Evolutionary conservation across 495 filamentous ascomycete genomes (phyloP), one percentile per base, ranked within the genome.

Genomic region (Recurvomyces mirabilis): DNA sequence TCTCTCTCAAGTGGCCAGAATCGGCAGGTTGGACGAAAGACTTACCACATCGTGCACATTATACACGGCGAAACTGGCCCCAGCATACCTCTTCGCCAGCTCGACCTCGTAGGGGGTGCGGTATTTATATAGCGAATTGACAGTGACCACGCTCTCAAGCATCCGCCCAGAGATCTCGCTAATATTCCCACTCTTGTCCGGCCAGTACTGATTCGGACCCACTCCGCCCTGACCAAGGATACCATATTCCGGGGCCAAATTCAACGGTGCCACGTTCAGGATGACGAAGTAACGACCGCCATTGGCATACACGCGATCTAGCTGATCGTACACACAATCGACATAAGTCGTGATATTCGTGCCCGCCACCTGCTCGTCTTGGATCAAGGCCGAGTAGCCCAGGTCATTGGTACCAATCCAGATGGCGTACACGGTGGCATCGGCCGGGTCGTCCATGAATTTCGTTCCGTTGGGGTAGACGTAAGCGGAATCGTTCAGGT

Each of bases 341-440:
- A 77, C 65, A 55, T 76, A 84, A 55, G 78, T 71, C 13, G 64
- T 60, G 36, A 84, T 66, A 2, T 72, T 78, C 31, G 69, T 77
- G 1, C 70, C 72, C 0, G 66, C 30, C 18, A 71, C 56, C 56
- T 82, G 74, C 29, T 67, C 68, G 57, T 82, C 78, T 15, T 70
- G 72, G 20, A 86, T 55, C 55, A 85, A 78, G 19, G 67, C 77
- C 34, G 67, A 56, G 41, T 60, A 67, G 26, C 81, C 81, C 10
- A 88, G 65, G 54, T 88, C 82, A 53, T 86, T 87, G 40, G 81
- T 84, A 0, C 83, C 82, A 51, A 86, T 84, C 81, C 79, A 88
- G 26, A 86, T 71, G 0, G 76, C 65, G 50, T 82, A 86, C 4
- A 83, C 77, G 2, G 78, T 81, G 46, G 76, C 74, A n/a, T 68